Evolutionary conservation across 2,329 filamentous ascomycete genomes (phyloP).

Genomic region (Sporothrix pseudoabietina): DNA sequence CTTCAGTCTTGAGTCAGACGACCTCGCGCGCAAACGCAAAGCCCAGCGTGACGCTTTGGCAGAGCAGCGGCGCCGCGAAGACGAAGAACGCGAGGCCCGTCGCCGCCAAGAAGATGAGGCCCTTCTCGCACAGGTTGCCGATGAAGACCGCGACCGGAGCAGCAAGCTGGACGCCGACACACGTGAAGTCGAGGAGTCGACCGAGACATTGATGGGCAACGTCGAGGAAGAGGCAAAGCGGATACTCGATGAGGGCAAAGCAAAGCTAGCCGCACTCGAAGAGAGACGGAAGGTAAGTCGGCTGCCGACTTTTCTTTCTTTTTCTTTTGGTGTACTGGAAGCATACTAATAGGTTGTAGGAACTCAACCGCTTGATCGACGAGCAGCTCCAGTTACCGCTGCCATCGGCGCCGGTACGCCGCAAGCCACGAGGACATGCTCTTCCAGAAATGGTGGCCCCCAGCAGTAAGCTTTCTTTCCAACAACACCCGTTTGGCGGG

Average conservation of each 20-base stretch:
- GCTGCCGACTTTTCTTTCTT: background rate
- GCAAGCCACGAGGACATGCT: constrained; percentile 30
- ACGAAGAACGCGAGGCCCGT: constrained; percentile 46
- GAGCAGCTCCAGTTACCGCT: constrained; percentile 45
- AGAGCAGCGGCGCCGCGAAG: constrained; percentile 45
- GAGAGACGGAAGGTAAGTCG: constrained; percentile 40
- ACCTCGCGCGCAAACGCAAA: constrained; percentile 39
- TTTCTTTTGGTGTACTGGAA: background rate
- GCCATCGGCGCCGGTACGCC: constrained; percentile 38
- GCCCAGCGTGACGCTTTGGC: constrained; percentile 41
- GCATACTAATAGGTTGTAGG: constrained; percentile 37
- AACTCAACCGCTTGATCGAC: constrained; percentile 49
- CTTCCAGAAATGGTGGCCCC: constrained; percentile 18
- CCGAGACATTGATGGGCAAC: constrained; percentile 42
- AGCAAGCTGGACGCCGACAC: constrained; percentile 40
- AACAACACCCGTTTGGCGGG: constrained; percentile 10
- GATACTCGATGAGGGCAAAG: constrained; percentile 41
- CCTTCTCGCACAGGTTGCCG: constrained; percentile 36
- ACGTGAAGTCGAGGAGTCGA: constrained; percentile 43
- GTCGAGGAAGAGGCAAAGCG: constrained; percentile 42
- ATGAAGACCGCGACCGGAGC: constrained; percentile 42
- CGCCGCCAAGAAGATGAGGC: constrained; percentile 45
- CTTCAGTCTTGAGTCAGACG: constrained; percentile 42
- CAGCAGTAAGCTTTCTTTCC: constrained; percentile 18
- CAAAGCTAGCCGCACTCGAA: constrained; percentile 42